A percentile compares a stretch with the other conserved stretches of the same genome.
Conservation (phyloP, 2,329 filamentous ascomycete genomes). For the Ophiostoma himal-ulmi region DNA sequence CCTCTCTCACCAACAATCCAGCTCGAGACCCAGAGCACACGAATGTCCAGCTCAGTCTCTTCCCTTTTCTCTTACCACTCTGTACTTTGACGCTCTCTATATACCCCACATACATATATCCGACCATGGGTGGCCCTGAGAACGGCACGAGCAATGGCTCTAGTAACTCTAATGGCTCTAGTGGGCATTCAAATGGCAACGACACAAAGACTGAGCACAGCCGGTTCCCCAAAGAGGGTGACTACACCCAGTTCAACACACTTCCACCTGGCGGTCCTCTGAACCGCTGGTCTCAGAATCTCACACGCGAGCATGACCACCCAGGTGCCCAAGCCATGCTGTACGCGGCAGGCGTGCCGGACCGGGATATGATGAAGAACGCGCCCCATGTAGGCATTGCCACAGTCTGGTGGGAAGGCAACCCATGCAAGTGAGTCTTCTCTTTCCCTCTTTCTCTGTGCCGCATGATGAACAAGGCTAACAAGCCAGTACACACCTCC, state of each 20-base stretch:
- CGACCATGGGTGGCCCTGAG: not conserved
- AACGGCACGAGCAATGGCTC: not conserved
- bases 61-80: not conserved
- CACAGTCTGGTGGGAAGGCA: constrained; percentile 96
- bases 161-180: not conserved
- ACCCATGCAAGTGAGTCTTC: constrained; percentile 76
- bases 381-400: constrained; percentile 86
- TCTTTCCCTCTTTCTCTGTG: no score
- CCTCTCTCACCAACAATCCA: no score
- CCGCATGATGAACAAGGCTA: not conserved
- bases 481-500: constrained; percentile 41
- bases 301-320: constrained; percentile 83
- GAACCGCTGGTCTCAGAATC: constrained; percentile 77
- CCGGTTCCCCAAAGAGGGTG: constrained; percentile 40
- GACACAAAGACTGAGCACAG: not conserved
- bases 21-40: not conserved
- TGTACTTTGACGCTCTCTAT: not conserved
- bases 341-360: constrained; percentile 83
- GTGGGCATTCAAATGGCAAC: not conserved
- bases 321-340: constrained; percentile 95
- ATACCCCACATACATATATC: not conserved
- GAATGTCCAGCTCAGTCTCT: not conserved
- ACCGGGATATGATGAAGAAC: constrained; percentile 78
- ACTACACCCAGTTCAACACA: constrained; percentile 50
- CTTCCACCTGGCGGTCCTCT: constrained; percentile 52